A percentile compares a stretch with the other conserved stretches of the same genome.
Evolutionary conservation across 2,329 filamentous ascomycete species (phyloP).

Genomic region (Phialemoniopsis sp.): DNA sequence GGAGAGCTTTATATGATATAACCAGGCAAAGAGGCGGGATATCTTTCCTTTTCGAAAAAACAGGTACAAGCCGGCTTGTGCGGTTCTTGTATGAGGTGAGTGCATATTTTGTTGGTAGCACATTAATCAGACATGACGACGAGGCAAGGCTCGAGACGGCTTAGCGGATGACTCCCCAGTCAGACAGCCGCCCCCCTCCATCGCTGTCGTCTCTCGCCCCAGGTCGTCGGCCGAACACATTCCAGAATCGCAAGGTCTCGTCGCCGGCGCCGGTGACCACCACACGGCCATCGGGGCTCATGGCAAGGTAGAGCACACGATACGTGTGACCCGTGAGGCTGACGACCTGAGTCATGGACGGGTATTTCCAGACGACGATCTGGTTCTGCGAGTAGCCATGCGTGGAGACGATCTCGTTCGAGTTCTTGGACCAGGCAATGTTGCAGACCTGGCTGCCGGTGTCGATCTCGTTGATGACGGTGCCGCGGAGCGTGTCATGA

Average conservation of each 20-base stretch:
- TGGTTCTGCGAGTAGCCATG: slow-evolving; percentile 98
- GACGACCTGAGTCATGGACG: slow-evolving; percentile 94
- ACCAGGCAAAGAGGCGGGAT: slow-evolving; percentile 1
- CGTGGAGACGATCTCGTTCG: slow-evolving; percentile 94
- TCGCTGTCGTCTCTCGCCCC: slow-evolving; percentile 67
- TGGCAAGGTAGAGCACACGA: slow-evolving; percentile 90
- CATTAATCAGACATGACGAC: neutral
- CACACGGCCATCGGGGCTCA: slow-evolving; percentile 92
- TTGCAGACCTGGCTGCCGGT: slow-evolving; percentile 99
- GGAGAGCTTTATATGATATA: no score
- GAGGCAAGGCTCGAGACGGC: no score
- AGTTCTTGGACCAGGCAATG: slow-evolving; percentile 94
- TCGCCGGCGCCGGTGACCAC: slow-evolving; percentile 96
- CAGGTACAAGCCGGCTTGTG: no score
- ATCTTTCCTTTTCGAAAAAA: neutral
- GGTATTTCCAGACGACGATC: slow-evolving; percentile 99
- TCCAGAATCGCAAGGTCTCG: slow-evolving; percentile 95
- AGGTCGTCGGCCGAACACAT: slow-evolving; percentile 82
- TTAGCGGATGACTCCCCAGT: slow-evolving; percentile 80
- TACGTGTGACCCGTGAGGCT: slow-evolving; percentile 96
- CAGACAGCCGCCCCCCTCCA: slow-evolving; percentile 58
- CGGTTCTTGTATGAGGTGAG: no score
- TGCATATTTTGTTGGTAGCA: no score
- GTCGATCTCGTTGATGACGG: slow-evolving; percentile 81
- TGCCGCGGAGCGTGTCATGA: slow-evolving; percentile 88